phyloP scores from a whole-genome alignment of 2,329 filamentous ascomycete genomes.

The Xylaria sp. region DNA sequence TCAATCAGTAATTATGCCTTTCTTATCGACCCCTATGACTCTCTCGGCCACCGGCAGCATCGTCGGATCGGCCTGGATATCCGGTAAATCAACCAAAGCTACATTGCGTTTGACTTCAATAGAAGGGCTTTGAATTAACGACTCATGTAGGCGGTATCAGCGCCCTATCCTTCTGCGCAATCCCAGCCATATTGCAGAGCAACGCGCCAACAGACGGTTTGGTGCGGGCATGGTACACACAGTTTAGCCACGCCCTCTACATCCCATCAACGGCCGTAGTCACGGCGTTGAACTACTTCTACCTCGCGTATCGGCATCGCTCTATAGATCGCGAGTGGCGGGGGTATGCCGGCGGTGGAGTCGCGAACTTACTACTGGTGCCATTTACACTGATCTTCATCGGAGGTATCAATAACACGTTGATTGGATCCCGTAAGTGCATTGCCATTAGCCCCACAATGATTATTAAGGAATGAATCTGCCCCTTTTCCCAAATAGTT shows the following conservation, averaged over 20 bases:
- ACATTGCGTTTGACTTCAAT: neutral
- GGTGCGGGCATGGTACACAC: constrained; percentile 41
- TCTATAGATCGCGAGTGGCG: constrained; percentile 40
- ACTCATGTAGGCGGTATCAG: constrained; percentile 38
- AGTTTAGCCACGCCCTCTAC: constrained; percentile 40
- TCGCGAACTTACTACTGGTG: constrained; percentile 41
- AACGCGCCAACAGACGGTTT: constrained; percentile 39
- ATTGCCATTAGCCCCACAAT: neutral
- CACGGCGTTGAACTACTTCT: constrained; percentile 41
- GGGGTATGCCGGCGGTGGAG: constrained; percentile 40
- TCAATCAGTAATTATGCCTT: constrained; percentile 40
- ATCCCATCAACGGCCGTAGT: constrained; percentile 39
- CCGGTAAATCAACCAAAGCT: constrained; percentile 34
- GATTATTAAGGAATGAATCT: neutral
- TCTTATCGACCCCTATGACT: constrained; percentile 41
- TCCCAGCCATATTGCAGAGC: constrained; percentile 41
- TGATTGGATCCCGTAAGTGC: constrained; percentile 35
- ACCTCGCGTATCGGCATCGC: constrained; percentile 39
- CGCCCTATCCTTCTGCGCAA: constrained; percentile 40
- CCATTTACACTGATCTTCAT: constrained; percentile 43
- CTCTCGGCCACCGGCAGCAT: constrained; percentile 42
- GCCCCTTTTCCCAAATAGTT: neutral
- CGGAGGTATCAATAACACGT: constrained; percentile 36
- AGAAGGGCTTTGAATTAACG: neutral
- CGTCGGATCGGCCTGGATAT: constrained; percentile 45